Percentiles rank a stretch among this genome's conserved stretches.
Evolutionary conservation across 306 rosid species (phyloP).

Genomic region (Morella rubra): DNA sequence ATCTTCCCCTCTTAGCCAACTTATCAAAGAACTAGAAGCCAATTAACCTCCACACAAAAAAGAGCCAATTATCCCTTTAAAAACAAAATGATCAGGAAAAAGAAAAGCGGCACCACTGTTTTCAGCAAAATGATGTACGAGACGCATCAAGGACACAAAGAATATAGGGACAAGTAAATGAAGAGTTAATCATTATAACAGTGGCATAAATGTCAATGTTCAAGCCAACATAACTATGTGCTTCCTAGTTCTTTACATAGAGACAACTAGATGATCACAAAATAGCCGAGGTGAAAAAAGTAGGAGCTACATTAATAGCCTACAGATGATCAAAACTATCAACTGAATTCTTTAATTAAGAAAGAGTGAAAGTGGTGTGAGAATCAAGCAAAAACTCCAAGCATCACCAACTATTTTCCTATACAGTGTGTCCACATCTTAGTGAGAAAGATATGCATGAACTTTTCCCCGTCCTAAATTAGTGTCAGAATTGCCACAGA

Average conservation of each 20-base stretch:
- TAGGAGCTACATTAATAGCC: too few species aligned
- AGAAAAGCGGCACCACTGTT: too few species aligned
- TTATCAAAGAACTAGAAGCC: not conserved
- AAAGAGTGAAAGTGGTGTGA: not conserved
- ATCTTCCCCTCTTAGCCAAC: not conserved
- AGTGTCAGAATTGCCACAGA: not conserved
- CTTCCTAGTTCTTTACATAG: constrained; percentile 5
- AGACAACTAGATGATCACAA: not conserved
- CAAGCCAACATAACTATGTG: not conserved
- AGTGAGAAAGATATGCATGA: not conserved
- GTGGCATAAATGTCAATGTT: not conserved
- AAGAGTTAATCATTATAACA: not conserved
- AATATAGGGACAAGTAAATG: not conserved
- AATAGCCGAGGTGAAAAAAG: too few species aligned
- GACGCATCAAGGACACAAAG: too few species aligned
- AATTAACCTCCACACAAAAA: not conserved
- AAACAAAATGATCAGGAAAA: too few species aligned
- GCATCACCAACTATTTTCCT: not conserved
- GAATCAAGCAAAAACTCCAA: not conserved
- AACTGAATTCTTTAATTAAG: not conserved
- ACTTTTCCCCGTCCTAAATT: not conserved
- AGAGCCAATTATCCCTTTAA: too few species aligned
- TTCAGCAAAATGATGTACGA: too few species aligned
- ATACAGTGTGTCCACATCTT: not conserved
- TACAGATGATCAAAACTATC: not conserved